Evolutionary conservation across 257 asterid species (phyloP).

Genomic region (Fraxinus cuspidata): DNA sequence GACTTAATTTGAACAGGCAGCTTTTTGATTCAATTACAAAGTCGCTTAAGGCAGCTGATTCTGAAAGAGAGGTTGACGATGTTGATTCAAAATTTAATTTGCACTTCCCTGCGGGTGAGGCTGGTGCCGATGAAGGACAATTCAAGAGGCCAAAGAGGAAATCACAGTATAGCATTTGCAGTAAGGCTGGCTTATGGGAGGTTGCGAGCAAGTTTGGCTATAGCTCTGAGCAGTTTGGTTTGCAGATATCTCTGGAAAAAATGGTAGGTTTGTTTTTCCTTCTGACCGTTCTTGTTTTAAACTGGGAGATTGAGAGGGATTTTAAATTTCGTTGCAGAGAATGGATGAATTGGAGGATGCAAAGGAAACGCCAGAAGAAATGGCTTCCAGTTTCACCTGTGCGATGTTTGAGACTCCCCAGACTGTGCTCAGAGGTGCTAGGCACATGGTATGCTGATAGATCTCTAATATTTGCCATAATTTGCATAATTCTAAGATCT

Average conservation of each 20-base stretch:
- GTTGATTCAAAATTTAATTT: constrained; percentile 85
- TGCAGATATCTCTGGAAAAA: constrained; percentile 73
- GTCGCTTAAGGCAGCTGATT: constrained; percentile 78
- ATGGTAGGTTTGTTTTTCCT: constrained; percentile 48
- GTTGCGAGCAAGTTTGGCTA: constrained; percentile 90
- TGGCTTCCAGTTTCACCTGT: constrained; percentile 84
- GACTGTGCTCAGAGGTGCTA: constrained; percentile 86
- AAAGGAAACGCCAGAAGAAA: constrained; percentile 93
- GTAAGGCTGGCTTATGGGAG: constrained; percentile 91
- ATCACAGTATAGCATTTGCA: constrained; percentile 58
- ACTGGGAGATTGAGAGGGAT: constrained; percentile 19
- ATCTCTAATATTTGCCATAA: neutral
- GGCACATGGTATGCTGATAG: constrained; percentile 80
- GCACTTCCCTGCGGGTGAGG: constrained; percentile 79
- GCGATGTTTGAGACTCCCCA: constrained; percentile 80
- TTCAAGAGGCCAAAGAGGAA: constrained; percentile 94
- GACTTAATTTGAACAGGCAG: constrained; percentile 62
- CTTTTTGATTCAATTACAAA: constrained; percentile 74
- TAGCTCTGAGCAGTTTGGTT: constrained; percentile 92
- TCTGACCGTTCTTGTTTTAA: constrained; percentile 16
- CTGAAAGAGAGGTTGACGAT: constrained; percentile 93
- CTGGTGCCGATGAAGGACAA: constrained; percentile 72
- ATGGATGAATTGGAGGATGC: constrained; percentile 95
- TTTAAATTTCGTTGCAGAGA: constrained; percentile 51
- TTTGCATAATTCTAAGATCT: constrained; percentile 4